phyloP scores from a whole-genome alignment of 2,329 filamentous ascomycete species.

The Zopfia rhizophila region DNA sequence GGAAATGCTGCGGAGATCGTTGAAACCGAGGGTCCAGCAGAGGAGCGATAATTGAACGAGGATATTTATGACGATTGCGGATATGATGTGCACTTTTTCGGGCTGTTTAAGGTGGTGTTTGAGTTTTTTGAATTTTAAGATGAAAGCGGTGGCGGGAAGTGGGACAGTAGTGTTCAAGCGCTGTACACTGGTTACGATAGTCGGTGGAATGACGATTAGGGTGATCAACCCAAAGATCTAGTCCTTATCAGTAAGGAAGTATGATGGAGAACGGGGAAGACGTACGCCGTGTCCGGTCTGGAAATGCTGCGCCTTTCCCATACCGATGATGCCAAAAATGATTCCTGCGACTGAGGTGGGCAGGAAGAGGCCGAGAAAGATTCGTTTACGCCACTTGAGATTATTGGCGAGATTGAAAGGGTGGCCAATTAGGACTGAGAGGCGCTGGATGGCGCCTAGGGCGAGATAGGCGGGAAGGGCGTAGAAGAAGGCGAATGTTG shows the following conservation, averaged over 20 bases:
- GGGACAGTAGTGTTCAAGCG: conserved; percentile 34
- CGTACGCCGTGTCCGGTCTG: conserved; percentile 35
- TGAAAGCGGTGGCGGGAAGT: conserved; percentile 29
- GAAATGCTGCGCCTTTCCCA: conserved; percentile 38
- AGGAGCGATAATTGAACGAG: conserved; percentile 31
- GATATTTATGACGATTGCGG: no score
- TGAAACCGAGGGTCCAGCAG: conserved; percentile 33
- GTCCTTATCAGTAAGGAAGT: neutral
- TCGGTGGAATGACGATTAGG: conserved; percentile 31
- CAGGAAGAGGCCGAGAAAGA: conserved; percentile 30
- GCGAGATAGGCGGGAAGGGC: conserved; percentile 39
- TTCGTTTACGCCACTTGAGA: conserved; percentile 35
- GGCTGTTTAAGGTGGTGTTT: conserved; percentile 33
- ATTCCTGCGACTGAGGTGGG: conserved; percentile 30
- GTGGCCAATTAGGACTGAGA: conserved; percentile 34
- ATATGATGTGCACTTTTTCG: conserved; percentile 35
- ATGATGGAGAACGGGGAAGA: neutral
- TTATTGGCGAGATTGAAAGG: conserved; percentile 36
- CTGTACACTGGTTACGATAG: conserved; percentile 25
- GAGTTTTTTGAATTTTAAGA: conserved; percentile 32
- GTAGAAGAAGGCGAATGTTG: conserved; percentile 35
- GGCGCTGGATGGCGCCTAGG: conserved; percentile 35
- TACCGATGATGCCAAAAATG: conserved; percentile 36
- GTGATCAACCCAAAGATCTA: conserved; percentile 38
- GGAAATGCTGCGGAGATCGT: conserved; percentile 33